phyloP scores from a whole-genome alignment of 768 basidiomycete species.

The Termitomyces sp. region DNA sequence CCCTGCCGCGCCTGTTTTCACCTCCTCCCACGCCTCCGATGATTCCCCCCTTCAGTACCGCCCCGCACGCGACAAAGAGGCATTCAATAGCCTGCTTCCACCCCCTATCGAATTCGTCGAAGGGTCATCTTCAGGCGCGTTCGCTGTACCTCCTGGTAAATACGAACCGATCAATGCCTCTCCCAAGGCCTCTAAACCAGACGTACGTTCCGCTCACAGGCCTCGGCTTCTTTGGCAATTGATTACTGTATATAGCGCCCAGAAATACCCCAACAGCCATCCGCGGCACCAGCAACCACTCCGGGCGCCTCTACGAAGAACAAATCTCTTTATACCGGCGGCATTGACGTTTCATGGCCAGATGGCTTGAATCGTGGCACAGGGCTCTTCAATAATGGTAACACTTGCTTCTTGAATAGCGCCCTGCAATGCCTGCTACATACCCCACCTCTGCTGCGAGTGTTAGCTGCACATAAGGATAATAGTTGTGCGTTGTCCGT shows the following conservation, averaged over 20 bases:
- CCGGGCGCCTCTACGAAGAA: constrained; percentile 25
- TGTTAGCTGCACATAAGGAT: constrained; percentile 50
- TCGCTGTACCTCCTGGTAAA: constrained; percentile 70
- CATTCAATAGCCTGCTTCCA: constrained; percentile 75
- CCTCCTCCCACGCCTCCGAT: constrained; percentile 46
- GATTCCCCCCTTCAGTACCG: constrained; percentile 50
- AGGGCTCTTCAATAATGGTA: constrained; percentile 84
- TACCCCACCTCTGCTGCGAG: constrained; percentile 79
- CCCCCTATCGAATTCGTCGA: constrained; percentile 84
- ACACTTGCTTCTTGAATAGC: constrained; percentile 96
- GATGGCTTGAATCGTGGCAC: constrained; percentile 40
- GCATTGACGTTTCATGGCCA: constrained; percentile 68
- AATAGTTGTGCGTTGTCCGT: constrained; percentile 54
- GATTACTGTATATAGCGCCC: constrained; percentile 13
- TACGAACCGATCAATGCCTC: constrained; percentile 80
- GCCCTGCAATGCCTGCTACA: constrained; percentile 91
- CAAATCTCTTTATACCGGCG: constrained; percentile 44
- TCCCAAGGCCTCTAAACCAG: constrained; percentile 47
- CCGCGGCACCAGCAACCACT: constrained; percentile 19
- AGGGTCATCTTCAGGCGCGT: constrained; percentile 74
- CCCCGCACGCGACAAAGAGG: constrained; percentile 68
- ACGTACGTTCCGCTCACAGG: constrained; percentile 35
- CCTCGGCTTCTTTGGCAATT: constrained; percentile 2
- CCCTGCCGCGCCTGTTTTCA: constrained; percentile 47
- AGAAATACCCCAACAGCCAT: constrained; percentile 15